phyloP scores from a whole-genome alignment of 352 stramenopile genomes.

The Globisporangium abappressorium region DNA sequence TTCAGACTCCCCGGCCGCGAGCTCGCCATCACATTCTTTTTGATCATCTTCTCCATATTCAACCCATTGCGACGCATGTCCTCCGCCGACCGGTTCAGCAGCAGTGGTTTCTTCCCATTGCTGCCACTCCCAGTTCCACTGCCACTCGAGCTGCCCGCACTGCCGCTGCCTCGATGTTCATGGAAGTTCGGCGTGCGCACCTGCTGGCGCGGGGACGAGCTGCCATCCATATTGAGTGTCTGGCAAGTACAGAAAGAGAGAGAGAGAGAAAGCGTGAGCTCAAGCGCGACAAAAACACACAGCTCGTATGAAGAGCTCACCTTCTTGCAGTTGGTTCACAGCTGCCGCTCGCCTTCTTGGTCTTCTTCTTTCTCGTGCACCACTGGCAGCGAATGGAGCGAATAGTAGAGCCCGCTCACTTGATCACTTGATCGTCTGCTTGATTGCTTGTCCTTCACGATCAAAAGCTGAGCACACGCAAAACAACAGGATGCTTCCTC shows the following conservation, averaged over 20 bases:
- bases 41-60: conserved; percentile 88
- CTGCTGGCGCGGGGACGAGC: conserved; percentile 13
- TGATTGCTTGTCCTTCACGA: neutral
- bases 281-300: neutral
- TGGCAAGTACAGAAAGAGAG: neutral
- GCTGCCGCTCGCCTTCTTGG: neutral
- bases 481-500: neutral
- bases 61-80: conserved; percentile 57
- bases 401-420: neutral
- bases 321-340: neutral
- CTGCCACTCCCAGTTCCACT: neutral
- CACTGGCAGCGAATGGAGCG: neutral
- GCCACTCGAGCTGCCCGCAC: neutral
- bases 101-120: conserved; percentile 19
- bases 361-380: neutral
- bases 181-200: neutral
- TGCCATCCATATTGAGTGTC: conserved; percentile 12
- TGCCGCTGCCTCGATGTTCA: conserved; percentile 9
- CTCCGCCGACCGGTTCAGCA: conserved; percentile 31
- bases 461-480: neutral
- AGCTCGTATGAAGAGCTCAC: neutral
- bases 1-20: conserved; percentile 54
- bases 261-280: neutral
- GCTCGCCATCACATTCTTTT: conserved; percentile 68
- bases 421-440: neutral